Evolutionary conservation across 345 rosid species (phyloP), one percentile per base, ranked within the genome.

Genomic region (Ceriops tagal): DNA sequence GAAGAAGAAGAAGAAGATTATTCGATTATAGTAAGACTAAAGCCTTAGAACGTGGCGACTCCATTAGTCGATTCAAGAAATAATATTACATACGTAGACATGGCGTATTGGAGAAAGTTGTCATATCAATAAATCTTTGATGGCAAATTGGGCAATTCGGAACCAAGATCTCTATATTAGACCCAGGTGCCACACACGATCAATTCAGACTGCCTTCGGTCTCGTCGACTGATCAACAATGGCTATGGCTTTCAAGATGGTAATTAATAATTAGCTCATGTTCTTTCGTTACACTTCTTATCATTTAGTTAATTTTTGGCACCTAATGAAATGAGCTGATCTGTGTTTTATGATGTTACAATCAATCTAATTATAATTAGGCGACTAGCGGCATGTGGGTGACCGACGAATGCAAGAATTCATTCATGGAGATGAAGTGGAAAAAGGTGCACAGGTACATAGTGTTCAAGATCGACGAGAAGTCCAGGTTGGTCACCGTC

Each of bases 211-310:
- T 22, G 3, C 28, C 47, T 18, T 53, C 26, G 46, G 34, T 47
- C 27, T 52, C 61, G 39, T 66, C 53, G 15, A 1, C 5, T 61
- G 76, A 67, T 32, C 88, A 85, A 61, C 80, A 78, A 92, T 93
- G 98, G 98, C 98, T 22, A 90, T 90, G 98, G 97, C 98, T 81
- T 93, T 90, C 89, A 90, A 93, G 82, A 93, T 93, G 98, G 98
- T 90, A 86, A 21, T 21, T 90, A 86, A 21, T 9, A 11, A 15
- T 0, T 10, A 18, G 20, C n/a, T 58, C 18, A 0, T 1, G 6
- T 30, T 46, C 15, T 28, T 39, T 5, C 5, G 15, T 4, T 30
- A 55, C 19, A 21, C 5, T 26, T 27, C 20, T 0, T 1, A 18
- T 8, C 4, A 5, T 28, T 26, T 0, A 6, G 22, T 32, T 28